A percentile compares a stretch with the other conserved stretches of the same genome.
Conservation (phyloP, 768 basidiomycete genomes). For the Nidularia sp. region DNA sequence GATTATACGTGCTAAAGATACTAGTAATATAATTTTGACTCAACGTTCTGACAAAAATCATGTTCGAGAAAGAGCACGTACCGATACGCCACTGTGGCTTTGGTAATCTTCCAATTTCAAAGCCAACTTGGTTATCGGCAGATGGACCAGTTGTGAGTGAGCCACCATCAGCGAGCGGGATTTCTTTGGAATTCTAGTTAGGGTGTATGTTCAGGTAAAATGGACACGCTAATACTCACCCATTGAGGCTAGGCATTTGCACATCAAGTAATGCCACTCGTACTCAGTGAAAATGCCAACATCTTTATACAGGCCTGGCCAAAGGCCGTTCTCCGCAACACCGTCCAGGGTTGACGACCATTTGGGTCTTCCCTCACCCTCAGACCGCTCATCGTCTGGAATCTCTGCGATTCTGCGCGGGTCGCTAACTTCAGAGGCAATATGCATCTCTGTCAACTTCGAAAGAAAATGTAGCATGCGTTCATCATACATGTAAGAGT, state of each 20-base stretch:
- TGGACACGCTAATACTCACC: conserved; percentile 36
- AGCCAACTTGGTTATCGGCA: conserved; percentile 68
- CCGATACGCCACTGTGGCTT: conserved; percentile 73
- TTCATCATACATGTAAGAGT: conserved; percentile 88
- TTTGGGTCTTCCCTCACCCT: conserved; percentile 55
- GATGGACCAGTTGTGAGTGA: conserved; percentile 73
- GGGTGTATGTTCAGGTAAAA: conserved; percentile 4
- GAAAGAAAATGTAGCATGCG: conserved; percentile 84
- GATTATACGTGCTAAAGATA: conserved; percentile 78
- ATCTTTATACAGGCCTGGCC: conserved; percentile 79
- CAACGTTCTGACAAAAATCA: conserved; percentile 5
- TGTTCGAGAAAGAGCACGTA: conserved; percentile 27
- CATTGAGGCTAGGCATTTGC: conserved; percentile 82
- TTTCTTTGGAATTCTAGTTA: conserved; percentile 38
- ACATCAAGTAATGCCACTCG: conserved; percentile 85
- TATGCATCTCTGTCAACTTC: conserved; percentile 73
- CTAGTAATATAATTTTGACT: conserved; percentile 25
- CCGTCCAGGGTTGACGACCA: conserved; percentile 40
- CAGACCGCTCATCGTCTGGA: conserved; percentile 65
- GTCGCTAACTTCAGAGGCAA: conserved; percentile 73
- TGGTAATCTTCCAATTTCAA: conserved; percentile 70
- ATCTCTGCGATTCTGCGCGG: conserved; percentile 62
- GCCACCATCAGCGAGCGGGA: conserved; percentile 68
- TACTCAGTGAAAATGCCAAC: conserved; percentile 85
- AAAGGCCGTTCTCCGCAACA: conserved; percentile 32